Conservation (phyloP, 176 grass and related monocot genomes). For the Oryza nivara region DNA sequence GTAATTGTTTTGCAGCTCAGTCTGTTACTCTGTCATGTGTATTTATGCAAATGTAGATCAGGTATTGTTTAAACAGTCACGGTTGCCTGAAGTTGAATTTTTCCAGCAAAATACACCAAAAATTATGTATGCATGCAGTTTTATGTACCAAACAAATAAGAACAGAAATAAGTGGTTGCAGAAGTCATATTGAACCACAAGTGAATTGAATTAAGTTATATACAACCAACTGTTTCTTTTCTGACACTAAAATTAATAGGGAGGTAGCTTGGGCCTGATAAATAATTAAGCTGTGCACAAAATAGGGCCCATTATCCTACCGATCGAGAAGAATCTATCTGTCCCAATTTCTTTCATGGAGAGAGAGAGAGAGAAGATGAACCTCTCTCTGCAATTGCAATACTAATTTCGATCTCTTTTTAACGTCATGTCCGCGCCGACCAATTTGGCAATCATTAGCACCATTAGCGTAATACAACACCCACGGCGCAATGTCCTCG, state of each 20-base stretch:
- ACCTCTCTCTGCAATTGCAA: neutral
- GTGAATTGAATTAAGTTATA: too few species aligned
- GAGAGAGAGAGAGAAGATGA: neutral
- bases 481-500: constrained; percentile 37
- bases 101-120: too few species aligned
- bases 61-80: neutral
- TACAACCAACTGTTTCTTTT: too few species aligned
- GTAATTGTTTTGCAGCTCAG: too few species aligned
- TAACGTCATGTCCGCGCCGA: constrained; percentile 41
- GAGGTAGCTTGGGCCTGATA: neutral
- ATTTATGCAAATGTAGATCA: too few species aligned
- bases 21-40: too few species aligned
- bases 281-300: neutral
- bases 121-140: too few species aligned
- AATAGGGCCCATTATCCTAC: constrained; percentile 3
- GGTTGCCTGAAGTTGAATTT: too few species aligned
- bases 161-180: too few species aligned
- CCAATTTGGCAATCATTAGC: constrained; percentile 46
- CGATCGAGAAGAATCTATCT: neutral
- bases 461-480: constrained; percentile 27
- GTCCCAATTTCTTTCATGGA: neutral
- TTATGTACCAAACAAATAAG: too few species aligned
- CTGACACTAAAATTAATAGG: neutral
- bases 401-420: constrained; percentile 1
- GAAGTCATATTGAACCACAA: too few species aligned